Percentiles rank a stretch among this genome's conserved stretches.
Evolutionary conservation across 495 filamentous ascomycete genomes (phyloP).

Genomic region (Neurospora tetrasperma): DNA sequence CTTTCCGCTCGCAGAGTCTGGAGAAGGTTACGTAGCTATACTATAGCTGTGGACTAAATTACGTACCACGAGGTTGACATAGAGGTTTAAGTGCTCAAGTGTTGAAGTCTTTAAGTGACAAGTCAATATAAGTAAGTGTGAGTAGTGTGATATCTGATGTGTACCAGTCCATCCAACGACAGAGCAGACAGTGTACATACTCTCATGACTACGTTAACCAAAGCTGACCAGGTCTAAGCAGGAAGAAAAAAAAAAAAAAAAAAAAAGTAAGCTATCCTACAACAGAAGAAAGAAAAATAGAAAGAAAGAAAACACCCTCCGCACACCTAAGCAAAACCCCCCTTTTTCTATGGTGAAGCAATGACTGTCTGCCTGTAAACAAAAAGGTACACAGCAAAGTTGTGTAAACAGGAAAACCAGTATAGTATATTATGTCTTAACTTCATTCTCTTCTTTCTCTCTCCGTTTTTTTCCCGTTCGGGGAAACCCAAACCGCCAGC

Average conservation of each 20-base stretch:
- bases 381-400: background rate
- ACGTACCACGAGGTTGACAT: too few species aligned
- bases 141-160: too few species aligned
- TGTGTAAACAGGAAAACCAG: background rate
- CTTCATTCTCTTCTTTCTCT: background rate
- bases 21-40: too few species aligned
- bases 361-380: background rate
- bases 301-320: background rate
- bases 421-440: slow-evolving; percentile 1
- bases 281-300: background rate
- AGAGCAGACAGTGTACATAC: too few species aligned
- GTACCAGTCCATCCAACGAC: too few species aligned
- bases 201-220: too few species aligned
- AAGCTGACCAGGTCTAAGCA: background rate
- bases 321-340: background rate
- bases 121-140: too few species aligned
- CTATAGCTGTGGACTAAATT: too few species aligned
- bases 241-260: background rate
- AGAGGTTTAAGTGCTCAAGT: too few species aligned
- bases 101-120: too few species aligned
- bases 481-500: background rate
- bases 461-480: background rate
- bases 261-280: background rate
- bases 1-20: too few species aligned
- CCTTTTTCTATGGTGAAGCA: background rate